These are phyloP conservation scores for Plasmodium inui DNA, from an alignment of 169 alveolate species.

Conservation along the genomic window DNA sequence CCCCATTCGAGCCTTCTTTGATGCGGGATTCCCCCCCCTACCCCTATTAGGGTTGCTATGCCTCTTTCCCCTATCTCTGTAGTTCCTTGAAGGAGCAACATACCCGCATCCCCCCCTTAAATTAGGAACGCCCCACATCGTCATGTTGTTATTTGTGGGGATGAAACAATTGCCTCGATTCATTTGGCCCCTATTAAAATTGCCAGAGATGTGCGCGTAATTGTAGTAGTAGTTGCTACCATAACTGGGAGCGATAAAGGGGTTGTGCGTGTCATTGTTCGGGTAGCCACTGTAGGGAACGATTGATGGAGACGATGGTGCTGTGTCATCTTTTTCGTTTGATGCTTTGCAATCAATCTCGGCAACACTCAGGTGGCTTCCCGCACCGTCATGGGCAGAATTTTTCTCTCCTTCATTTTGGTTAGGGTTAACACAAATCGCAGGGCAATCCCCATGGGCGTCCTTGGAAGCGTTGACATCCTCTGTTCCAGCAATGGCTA, in stretches of 20 bases:
- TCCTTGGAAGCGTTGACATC: neutral
- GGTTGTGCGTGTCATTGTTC: neutral
- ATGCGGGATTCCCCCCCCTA: neutral
- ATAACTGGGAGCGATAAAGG: neutral
- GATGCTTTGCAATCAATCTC: neutral
- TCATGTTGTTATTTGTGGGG: conserved; percentile 1
- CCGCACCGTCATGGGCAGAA: neutral
- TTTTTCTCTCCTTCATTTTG: neutral
- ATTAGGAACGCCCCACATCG: neutral
- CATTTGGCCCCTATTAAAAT: neutral
- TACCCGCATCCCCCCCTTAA: neutral
- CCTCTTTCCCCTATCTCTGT: conserved; percentile 24
- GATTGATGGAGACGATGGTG: neutral
- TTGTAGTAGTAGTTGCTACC: neutral
- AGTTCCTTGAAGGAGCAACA: neutral
- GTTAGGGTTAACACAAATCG: neutral
- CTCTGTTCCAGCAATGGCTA: neutral
- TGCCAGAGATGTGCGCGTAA: neutral
- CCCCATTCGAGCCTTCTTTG: conserved; percentile 26
- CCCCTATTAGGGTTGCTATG: neutral
- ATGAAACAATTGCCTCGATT: neutral
- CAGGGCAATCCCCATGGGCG: neutral
- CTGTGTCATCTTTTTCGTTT: neutral
- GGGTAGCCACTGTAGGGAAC: neutral
- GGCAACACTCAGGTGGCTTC: neutral